Base-by-base conservation (phyloP, 2,329 filamentous ascomycete species). In the Ascocoryne sarcoides region DNA sequence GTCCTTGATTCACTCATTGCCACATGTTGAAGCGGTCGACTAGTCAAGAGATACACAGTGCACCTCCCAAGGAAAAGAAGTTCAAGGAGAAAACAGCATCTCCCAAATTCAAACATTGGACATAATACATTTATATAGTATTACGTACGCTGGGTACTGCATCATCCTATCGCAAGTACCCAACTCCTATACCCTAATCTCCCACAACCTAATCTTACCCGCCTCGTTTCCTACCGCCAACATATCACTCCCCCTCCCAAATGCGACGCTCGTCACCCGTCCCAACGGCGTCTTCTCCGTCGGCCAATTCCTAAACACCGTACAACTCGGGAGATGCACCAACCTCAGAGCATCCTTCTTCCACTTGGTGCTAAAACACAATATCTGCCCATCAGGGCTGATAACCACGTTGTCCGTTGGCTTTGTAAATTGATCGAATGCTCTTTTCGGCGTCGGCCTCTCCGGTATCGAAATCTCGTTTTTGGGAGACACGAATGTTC, bases 261-360 rank as follows among this genome's bases (percentile, higher is more conserved):
- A 83, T 3, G 84, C 80, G 44, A 88, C 75, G 1, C 78, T 71
- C 2, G 85, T 84, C 50, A 96, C 79, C 44, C 87, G 73, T 0
- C 92, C 92, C 46, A 98, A 64, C 1, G 89, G 88, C 42, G 92
- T 98, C 60, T 84, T 81, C 48, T 79, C 76, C 39, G 90, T 98
- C 17, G 92, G 92, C 92, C 92, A 98, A 64, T 98, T 98, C 56
- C 82, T 79, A 70, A 92, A 98, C 15, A 96, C 86, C 1, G 88
- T 95, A 62, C 88, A 95, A 52, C 77, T 89, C 0, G 90, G 89
- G 51, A 98, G 66, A 62, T 98, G 92, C 21, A 90, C 87, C 50
- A 98, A 66, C 56, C 84, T 74, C 60, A 98, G 65, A 0, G 89
- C 86, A 64, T 95, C 88, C 59, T 82, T 82, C 71, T 95, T 94